phyloP scores from a whole-genome alignment of 192 early-diverging fungal genomes.

The Coemansia interrupta region DNA sequence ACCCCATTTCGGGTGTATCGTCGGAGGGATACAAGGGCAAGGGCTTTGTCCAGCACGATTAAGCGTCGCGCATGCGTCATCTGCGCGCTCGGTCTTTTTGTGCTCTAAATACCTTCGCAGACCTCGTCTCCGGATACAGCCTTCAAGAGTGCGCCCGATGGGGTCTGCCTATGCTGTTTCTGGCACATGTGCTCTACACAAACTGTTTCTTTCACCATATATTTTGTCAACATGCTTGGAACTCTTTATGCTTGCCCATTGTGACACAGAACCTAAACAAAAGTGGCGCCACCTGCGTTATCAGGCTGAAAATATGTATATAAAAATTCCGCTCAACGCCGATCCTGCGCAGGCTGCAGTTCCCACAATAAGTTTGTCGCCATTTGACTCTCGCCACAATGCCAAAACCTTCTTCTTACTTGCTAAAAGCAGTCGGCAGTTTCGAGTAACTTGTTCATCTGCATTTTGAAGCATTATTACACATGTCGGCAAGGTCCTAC shows the following conservation, averaged over 20 bases:
- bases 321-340: too few species aligned
- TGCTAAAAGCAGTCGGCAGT: too few species aligned
- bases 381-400: too few species aligned
- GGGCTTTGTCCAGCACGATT: conserved; percentile 59
- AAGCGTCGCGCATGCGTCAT: conserved; percentile 4
- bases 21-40: conserved; percentile 76
- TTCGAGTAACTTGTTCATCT: not conserved
- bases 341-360: too few species aligned
- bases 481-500: conserved; percentile 47
- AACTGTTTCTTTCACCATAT: too few species aligned
- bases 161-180: not conserved
- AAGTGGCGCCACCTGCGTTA: not conserved
- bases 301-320: too few species aligned
- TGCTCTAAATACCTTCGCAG: not conserved
- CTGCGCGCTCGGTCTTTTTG: not conserved
- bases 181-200: not conserved
- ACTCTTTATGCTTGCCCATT: not conserved
- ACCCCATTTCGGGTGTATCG: conserved; percentile 74
- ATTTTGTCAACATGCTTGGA: not conserved
- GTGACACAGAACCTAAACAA: not conserved
- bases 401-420: too few species aligned
- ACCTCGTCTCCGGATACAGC: too few species aligned
- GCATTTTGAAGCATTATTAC: not conserved
- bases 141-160: not conserved
- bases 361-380: too few species aligned